Evolutionary conservation across 495 filamentous ascomycete genomes (phyloP), one percentile per base, ranked within the genome.

Genomic region (Tetracladium marchalianum): DNA sequence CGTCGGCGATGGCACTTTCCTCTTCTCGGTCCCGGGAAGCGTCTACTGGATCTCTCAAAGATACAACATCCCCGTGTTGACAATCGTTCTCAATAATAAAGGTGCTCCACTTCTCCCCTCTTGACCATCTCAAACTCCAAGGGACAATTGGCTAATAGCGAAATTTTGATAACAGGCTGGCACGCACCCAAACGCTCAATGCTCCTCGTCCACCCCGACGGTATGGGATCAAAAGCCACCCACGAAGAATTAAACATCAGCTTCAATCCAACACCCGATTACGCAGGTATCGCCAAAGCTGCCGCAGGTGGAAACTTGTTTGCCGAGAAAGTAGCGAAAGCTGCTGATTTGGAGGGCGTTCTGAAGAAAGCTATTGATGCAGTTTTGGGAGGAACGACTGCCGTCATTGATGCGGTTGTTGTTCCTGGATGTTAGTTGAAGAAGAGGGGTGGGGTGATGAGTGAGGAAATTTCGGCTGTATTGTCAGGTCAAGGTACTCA

Each of bases 21-120:
- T 97, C 4, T 97, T 97, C 61, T 78, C 78, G 17, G 82, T 97
- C 0, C 90, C 90, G 0, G 85, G 86, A 0, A 85, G 79, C 17
- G 89, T 96, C 15, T 95, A 95, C 66, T 97, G 90, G 90, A 90
- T 97, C 46, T 67, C 81, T 2, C 72, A 79, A 53, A 77, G 90
- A 12, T 97, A 97, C 61, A 77, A 80, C 16, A 90, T 95, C 42
- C 90, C 90, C 0, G 72, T 95, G 12, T 64, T 97, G 47, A 95
- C 89, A 0, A 89, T 97, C 47, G 84, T 97, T 2, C 62, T 97
- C 44, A 96, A 95, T 61, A 97, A 97, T 62, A 85, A 92, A 63
- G 89, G 78, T 78, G 53, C 55, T 66, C 54, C 15, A 27, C 8
- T 15, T 24, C 17, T 11, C 24, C 11, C 11, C n/a, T 16, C 22